These are phyloP conservation scores for Eleusine indica DNA, from an alignment of 176 grass and related monocot genomes.

Conservation along the genomic window DNA sequence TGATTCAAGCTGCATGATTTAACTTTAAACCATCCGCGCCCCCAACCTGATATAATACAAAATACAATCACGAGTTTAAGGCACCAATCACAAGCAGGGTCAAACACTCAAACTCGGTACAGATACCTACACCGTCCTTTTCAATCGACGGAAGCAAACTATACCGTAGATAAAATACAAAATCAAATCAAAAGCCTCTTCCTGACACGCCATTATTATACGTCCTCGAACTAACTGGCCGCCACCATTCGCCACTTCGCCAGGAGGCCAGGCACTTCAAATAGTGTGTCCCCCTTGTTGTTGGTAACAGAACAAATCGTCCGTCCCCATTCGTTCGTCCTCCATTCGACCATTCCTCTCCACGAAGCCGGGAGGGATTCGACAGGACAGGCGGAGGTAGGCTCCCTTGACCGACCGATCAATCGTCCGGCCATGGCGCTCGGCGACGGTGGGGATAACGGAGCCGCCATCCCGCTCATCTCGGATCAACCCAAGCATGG, in stretches of 20 bases:
- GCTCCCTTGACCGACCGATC: background rate
- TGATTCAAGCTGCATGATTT: background rate
- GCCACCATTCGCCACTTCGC: background rate
- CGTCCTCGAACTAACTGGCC: background rate
- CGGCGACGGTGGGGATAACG: slow-evolving; percentile 33
- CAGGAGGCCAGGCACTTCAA: slow-evolving; percentile 10
- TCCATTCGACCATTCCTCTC: background rate
- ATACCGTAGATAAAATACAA: background rate
- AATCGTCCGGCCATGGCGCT: slow-evolving; percentile 39
- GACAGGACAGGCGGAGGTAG: background rate
- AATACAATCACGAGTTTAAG: too few species aligned
- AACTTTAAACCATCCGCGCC: background rate
- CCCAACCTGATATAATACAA: too few species aligned
- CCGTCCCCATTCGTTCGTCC: background rate
- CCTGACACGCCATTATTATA: slow-evolving; percentile 20
- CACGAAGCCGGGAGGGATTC: background rate
- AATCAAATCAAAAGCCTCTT: background rate
- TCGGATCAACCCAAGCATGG: slow-evolving; percentile 25
- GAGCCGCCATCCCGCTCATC: slow-evolving; percentile 43
- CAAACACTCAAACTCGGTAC: background rate
- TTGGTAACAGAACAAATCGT: background rate
- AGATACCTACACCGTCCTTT: background rate
- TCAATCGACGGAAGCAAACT: background rate
- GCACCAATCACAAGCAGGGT: slow-evolving; percentile 1
- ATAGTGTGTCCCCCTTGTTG: background rate